Evolutionary conservation across 1,284 basidiomycete species (phyloP).

Genomic region (Sporisorium exsertum): DNA sequence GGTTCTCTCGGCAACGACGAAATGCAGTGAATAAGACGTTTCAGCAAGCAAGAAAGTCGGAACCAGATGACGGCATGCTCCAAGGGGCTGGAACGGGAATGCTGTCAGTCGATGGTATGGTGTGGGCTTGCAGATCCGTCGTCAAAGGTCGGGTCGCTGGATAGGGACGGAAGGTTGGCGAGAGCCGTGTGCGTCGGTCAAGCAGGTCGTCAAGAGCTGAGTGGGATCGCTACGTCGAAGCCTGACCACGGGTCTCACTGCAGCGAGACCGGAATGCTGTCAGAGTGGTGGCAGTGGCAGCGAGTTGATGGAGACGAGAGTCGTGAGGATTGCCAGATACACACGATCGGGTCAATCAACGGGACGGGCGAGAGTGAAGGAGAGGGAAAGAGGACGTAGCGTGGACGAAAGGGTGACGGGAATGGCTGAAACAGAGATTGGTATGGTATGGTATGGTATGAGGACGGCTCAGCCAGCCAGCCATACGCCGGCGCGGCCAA

Average conservation of each 20-base stretch:
- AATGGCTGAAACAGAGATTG: too few relatives aligned
- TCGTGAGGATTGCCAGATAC: too few relatives aligned
- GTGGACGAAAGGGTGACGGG: too few relatives aligned
- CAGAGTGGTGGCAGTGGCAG: conserved; percentile 3
- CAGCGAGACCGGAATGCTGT: conserved; percentile 37
- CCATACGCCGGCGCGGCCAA: too few relatives aligned
- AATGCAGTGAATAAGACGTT: conserved; percentile 5
- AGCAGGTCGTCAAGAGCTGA: neutral
- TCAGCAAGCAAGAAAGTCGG: conserved; percentile 1
- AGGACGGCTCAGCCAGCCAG: too few relatives aligned
- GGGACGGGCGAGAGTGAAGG: neutral
- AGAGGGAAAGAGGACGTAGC: too few relatives aligned
- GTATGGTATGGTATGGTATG: too few relatives aligned
- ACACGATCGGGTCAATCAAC: too few relatives aligned
- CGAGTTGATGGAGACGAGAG: neutral
- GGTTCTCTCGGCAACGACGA: conserved; percentile 22
- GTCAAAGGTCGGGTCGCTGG: neutral
- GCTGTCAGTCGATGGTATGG: conserved; percentile 12
- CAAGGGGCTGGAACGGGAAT: conserved; percentile 39
- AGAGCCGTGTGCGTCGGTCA: neutral
- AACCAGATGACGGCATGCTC: conserved; percentile 12
- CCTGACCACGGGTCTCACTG: conserved; percentile 14
- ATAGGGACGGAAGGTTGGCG: neutral
- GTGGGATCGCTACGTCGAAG: too few relatives aligned
- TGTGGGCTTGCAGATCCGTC: neutral